Percentiles rank a stretch among this genome's conserved stretches.
Evolutionary conservation across 768 basidiomycete genomes (phyloP).

Genomic region (Nidula microcarpa): DNA sequence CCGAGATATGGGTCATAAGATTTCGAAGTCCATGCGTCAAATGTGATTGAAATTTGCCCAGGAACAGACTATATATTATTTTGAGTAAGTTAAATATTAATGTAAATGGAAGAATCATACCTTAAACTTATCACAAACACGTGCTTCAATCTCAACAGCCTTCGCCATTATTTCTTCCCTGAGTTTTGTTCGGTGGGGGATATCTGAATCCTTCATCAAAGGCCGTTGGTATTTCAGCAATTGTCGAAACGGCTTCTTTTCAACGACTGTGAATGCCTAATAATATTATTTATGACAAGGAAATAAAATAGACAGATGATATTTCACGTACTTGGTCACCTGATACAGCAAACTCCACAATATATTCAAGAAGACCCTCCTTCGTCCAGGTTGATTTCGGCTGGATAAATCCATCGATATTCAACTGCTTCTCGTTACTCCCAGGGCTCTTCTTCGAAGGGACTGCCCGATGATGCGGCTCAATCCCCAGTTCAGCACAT

Average conservation of each 20-base stretch:
- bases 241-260: too few relatives aligned
- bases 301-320: too few relatives aligned
- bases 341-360: too few relatives aligned
- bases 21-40: constrained; percentile 15
- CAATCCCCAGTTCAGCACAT: background rate
- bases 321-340: too few relatives aligned
- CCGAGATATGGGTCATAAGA: constrained; percentile 12
- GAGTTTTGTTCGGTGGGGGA: background rate
- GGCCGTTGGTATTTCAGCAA: background rate
- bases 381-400: too few relatives aligned
- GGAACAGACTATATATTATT: too few relatives aligned
- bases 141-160: background rate
- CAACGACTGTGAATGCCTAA: too few relatives aligned
- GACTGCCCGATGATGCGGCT: background rate
- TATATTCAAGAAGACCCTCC: too few relatives aligned
- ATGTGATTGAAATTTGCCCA: constrained; percentile 11
- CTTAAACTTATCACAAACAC: background rate
- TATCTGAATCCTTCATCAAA: background rate
- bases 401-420: background rate
- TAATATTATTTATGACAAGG: too few relatives aligned
- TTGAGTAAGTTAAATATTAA: too few relatives aligned
- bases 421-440: background rate
- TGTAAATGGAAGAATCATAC: too few relatives aligned
- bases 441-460: background rate
- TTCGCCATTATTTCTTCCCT: background rate